Evolutionary conservation across 2,329 filamentous ascomycete species (phyloP).

Genomic region (Alternaria postmessia): DNA sequence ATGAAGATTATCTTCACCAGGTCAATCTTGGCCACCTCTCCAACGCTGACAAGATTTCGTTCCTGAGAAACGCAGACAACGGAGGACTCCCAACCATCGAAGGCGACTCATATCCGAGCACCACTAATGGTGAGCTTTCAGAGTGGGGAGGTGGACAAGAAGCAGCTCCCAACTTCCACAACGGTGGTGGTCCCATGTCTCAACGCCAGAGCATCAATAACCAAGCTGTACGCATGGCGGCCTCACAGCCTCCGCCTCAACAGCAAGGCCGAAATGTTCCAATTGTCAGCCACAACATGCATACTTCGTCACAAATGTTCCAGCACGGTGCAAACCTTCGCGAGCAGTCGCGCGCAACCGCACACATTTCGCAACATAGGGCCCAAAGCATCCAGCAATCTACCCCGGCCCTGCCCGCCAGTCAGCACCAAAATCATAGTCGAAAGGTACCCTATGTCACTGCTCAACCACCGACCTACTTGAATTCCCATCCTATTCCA

Average conservation of each 20-base stretch:
- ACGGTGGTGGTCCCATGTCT: conserved; percentile 9
- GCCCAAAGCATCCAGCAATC: conserved; percentile 7
- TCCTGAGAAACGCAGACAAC: conserved; percentile 2
- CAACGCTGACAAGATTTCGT: conserved; percentile 8
- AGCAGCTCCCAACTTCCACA: conserved; percentile 13
- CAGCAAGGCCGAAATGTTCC: conserved; percentile 6
- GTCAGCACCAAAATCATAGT: conserved; percentile 21
- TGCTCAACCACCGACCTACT: neutral
- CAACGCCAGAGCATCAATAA: conserved; percentile 17
- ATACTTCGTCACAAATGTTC: conserved; percentile 17
- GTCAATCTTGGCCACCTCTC: conserved; percentile 2
- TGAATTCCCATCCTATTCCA: neutral
- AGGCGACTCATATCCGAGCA: conserved; percentile 50
- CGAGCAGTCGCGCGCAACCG: conserved; percentile 24
- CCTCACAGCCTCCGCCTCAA: conserved; percentile 16
- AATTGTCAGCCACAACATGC: neutral
- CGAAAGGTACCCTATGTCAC: conserved; percentile 13
- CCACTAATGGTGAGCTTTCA: conserved; percentile 44
- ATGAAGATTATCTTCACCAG: conserved; percentile 3
- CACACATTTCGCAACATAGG: conserved; percentile 8
- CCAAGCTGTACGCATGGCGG: conserved; percentile 5
- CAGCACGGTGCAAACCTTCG: conserved; percentile 28
- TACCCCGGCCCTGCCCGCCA: conserved; percentile 6
- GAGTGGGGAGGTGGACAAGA: conserved; percentile 22
- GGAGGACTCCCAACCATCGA: conserved; percentile 22